Conservation (phyloP, 2,329 filamentous ascomycete species). For the Diaporthe sp. region DNA sequence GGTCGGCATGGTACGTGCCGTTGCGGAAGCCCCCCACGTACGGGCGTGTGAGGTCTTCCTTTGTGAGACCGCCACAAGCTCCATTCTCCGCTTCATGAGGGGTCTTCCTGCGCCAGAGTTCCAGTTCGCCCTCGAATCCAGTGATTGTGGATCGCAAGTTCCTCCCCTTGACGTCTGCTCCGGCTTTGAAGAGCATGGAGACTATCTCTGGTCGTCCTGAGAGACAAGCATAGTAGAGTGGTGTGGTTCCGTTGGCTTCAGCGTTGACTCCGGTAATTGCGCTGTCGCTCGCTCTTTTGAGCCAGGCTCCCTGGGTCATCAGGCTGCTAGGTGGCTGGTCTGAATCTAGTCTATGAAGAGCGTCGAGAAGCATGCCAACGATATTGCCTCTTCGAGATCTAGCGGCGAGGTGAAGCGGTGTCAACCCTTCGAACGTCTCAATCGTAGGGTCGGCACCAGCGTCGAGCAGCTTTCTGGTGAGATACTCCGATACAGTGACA, state of each 20-base stretch:
- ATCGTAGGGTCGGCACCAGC: not conserved
- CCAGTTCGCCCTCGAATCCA: not conserved
- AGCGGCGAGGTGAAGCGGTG: not conserved
- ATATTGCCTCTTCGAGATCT: not conserved
- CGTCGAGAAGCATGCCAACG: constrained; percentile 1
- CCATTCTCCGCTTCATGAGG: not conserved
- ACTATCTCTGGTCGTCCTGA: constrained; percentile 1
- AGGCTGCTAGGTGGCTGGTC: not conserved
- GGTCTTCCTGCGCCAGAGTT: not conserved
- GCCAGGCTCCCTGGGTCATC: not conserved
- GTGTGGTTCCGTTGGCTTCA: not conserved
- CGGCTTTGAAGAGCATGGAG: not conserved
- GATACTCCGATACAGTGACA: not conserved
- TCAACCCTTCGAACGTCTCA: not conserved
- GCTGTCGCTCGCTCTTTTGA: not conserved
- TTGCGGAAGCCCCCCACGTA: not conserved
- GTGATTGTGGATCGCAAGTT: not conserved
- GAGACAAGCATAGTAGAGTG: not conserved
- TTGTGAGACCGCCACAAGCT: not conserved
- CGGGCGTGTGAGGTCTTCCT: not conserved
- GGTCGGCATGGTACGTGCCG: not conserved
- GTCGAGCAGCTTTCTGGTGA: not conserved
- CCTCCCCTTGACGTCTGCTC: not conserved
- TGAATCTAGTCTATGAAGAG: not conserved
- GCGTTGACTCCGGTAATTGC: not conserved